A percentile compares a stretch with the other conserved stretches of the same genome.
phyloP scores from a whole-genome alignment of 495 filamentous ascomycete species.

The Podospora australis region DNA sequence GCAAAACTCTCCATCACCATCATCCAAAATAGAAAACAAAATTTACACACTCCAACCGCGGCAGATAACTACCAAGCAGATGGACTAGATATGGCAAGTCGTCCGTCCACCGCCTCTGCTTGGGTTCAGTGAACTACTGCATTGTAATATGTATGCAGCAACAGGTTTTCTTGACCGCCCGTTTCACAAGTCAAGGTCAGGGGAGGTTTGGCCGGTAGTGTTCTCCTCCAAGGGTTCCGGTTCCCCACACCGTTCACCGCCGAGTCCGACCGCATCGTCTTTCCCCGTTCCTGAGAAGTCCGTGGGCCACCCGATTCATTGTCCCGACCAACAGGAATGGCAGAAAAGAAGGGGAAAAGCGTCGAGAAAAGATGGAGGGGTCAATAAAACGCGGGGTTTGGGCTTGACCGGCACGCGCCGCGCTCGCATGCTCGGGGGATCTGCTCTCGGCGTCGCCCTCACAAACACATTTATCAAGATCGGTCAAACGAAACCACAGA shows the following conservation, averaged over 20 bases:
- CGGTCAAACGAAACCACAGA: not conserved
- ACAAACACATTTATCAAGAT: not conserved
- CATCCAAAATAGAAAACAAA: not conserved
- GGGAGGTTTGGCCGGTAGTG: too few species aligned
- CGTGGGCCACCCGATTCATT: not conserved
- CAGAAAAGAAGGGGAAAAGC: not conserved
- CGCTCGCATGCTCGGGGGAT: not conserved
- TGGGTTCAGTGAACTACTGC: too few species aligned
- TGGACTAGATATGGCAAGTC: not conserved
- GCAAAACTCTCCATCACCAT: not conserved
- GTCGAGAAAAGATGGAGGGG: not conserved
- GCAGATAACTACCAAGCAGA: not conserved
- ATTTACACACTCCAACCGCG: not conserved
- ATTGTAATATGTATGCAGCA: too few species aligned
- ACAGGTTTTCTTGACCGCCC: constrained; percentile 1
- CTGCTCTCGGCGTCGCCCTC: not conserved
- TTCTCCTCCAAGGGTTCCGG: not conserved
- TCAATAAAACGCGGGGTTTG: not conserved
- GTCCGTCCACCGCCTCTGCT: constrained; percentile 3
- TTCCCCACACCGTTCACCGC: constrained; percentile 3
- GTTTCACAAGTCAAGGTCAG: too few species aligned
- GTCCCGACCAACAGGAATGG: not conserved
- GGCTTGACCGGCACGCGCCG: not conserved
- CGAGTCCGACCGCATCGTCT: not conserved
- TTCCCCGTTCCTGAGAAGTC: not conserved